Conservation (phyloP, 106 monocot genomes). For the Apostasia shenzhenica region DNA sequence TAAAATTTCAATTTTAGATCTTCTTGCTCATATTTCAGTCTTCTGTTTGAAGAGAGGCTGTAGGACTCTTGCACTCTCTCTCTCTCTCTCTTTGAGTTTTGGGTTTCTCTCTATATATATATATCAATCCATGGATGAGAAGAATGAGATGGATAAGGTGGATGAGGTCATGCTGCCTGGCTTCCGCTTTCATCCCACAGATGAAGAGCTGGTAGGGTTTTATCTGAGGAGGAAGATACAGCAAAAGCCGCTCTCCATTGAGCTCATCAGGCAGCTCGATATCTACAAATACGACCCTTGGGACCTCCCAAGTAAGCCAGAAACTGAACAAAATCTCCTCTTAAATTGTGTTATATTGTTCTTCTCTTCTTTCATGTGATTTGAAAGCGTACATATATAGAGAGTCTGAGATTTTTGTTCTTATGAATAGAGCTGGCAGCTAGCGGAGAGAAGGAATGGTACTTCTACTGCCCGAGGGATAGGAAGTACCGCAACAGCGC, state of each 20-base stretch:
- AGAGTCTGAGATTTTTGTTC: no score
- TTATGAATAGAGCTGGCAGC: slow-evolving; percentile 11
- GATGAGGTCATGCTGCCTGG: slow-evolving; percentile 67
- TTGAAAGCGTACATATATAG: no score
- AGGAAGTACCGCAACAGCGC: slow-evolving; percentile 74
- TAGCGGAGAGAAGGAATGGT: slow-evolving; percentile 69
- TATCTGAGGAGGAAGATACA: slow-evolving; percentile 73
- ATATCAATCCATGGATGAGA: slow-evolving; percentile 38
- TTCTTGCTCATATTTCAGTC: no score
- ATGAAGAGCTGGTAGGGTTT: slow-evolving; percentile 72
- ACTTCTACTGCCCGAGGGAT: slow-evolving; percentile 82
- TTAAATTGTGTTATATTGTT: no score
- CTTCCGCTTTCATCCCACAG: slow-evolving; percentile 67
- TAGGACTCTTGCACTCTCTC: no score
- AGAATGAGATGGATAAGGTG: slow-evolving; percentile 36
- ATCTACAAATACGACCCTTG: slow-evolving; percentile 89
- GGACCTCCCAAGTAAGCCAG: slow-evolving; percentile 72
- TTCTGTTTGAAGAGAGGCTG: no score
- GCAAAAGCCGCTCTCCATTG: slow-evolving; percentile 54
- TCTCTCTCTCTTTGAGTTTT: no score
- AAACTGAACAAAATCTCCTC: background rate
- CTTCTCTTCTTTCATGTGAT: no score
- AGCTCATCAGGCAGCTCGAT: slow-evolving; percentile 74
- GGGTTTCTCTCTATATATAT: no score
- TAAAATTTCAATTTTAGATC: no score